Percentiles rank a stretch among this genome's conserved stretches.
Evolutionary conservation across 495 filamentous ascomycete genomes (phyloP).

Genomic region (Hypomontagnella monticulosa): DNA sequence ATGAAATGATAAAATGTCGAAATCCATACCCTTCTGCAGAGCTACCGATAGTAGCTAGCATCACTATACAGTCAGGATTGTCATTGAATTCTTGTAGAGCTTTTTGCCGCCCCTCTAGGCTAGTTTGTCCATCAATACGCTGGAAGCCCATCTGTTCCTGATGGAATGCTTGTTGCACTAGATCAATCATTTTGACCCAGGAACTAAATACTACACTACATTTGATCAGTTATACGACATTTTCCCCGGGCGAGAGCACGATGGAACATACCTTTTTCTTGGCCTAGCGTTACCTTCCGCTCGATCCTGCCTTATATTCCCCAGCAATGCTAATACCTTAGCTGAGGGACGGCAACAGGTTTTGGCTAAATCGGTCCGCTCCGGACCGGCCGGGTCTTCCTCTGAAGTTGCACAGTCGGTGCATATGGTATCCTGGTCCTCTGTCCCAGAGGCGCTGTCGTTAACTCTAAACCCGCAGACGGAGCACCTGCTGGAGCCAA

Average conservation of each 20-base stretch:
- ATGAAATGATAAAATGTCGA: neutral
- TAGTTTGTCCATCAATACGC: neutral
- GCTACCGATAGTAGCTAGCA: conserved; percentile 35
- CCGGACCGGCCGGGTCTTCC: too few species aligned
- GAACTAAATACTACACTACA: conserved; percentile 38
- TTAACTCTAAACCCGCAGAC: too few species aligned
- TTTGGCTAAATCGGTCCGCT: conserved; percentile 23
- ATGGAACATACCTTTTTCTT: conserved; percentile 9
- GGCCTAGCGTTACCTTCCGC: neutral
- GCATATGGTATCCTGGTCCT: too few species aligned
- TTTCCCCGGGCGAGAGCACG: neutral
- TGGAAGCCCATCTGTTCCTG: conserved; percentile 2
- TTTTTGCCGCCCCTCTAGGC: neutral
- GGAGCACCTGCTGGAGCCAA: too few species aligned
- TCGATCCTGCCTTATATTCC: conserved; percentile 12
- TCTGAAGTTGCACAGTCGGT: too few species aligned
- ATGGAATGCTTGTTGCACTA: conserved; percentile 21
- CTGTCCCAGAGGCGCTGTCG: too few species aligned
- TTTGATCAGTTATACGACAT: conserved; percentile 4
- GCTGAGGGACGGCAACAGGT: conserved; percentile 19
- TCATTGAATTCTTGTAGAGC: conserved; percentile 10
- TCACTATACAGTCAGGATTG: conserved; percentile 5
- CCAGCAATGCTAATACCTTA: conserved; percentile 13
- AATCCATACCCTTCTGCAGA: conserved; percentile 30
- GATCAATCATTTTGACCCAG: conserved; percentile 34